Base-by-base conservation (phyloP, 2,329 filamentous ascomycete species). In the Paraconiothyrium brasiliense region DNA sequence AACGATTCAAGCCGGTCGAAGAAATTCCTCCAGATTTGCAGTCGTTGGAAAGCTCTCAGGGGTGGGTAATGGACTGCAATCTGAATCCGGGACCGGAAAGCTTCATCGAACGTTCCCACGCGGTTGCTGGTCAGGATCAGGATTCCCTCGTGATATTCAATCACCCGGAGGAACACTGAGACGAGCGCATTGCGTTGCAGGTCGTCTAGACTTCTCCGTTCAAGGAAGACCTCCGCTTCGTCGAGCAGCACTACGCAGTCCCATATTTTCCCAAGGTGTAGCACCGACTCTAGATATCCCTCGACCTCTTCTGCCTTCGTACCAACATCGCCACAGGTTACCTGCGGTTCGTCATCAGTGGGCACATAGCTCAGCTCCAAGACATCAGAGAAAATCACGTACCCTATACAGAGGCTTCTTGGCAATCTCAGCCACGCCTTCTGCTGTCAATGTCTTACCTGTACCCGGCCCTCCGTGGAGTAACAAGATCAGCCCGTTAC, bases 191-290 rank as follows among this genome's bases (percentile, higher is more conserved):
- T 72, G 6, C 68, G 58, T 24, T 68, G 59, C 1, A 72, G 27
- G 30, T 65, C 65, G 1, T 43, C 51, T 20, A 56, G 35, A 2
- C 32, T 63, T 2, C 86, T 82, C 51, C 80, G 73, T 73, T 86
- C 84, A 11, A 88, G 81, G 73, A 86, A 88, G 13, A 87, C 84
- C 59, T 88, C 68, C n/a, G 67, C 67, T 34, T 69, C 68, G 48
- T 70, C 67, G 30, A 70, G 55, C 2, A 69, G 60, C 84, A 87
- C 80, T 2, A 88, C 55, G 35, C 82, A 85, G 11, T 81, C 82
- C 75, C 82, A 86, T 9, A 81, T 81, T 16, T 41, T 59, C 0
- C 50, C 62, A 2, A 67, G 52, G n/a, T 61, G 43, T 3, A 67
- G 55, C 1, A 62, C 62, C 1, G 46, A 57, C 7, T 66, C 58